phyloP scores from a whole-genome alignment of 331 rosid genomes.

The Arachis monticola region DNA sequence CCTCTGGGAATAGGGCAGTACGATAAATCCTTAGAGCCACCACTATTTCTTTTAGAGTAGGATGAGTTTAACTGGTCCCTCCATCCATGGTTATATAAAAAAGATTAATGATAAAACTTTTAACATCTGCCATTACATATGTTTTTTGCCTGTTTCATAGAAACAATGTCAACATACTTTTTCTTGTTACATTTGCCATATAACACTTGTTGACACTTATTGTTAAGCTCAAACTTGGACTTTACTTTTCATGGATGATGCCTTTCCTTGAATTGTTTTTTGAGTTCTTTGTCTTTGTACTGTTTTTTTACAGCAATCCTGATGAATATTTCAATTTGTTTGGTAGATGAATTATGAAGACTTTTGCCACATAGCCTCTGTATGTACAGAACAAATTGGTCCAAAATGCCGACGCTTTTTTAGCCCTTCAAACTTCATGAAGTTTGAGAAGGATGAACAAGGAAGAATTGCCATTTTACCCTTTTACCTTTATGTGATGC shows the following conservation, averaged over 20 bases:
- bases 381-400: conserved; percentile 98
- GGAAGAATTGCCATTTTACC: conserved; percentile 99
- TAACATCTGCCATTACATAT: not conserved
- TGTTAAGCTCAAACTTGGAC: not conserved
- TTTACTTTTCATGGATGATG: conserved; percentile 16
- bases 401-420: conserved; percentile 96
- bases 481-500: conserved; percentile 98
- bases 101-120: not conserved
- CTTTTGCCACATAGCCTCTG: conserved; percentile 98
- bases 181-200: not conserved
- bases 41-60: not conserved
- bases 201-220: not conserved
- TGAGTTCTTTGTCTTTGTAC: conserved; percentile 29
- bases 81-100: not conserved
- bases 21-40: conserved; percentile 19
- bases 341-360: conserved; percentile 98
- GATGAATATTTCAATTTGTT: conserved; percentile 40
- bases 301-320: conserved; percentile 33
- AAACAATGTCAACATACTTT: conserved; percentile 11
- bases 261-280: conserved; percentile 23
- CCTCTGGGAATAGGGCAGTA: not conserved
- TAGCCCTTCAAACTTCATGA: conserved; percentile 99
- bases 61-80: not conserved
- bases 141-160: conserved; percentile 22
- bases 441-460: conserved; percentile 97